Base-by-base conservation (phyloP, 2,329 filamentous ascomycete species). In the Trichoderma arundinaceum region DNA sequence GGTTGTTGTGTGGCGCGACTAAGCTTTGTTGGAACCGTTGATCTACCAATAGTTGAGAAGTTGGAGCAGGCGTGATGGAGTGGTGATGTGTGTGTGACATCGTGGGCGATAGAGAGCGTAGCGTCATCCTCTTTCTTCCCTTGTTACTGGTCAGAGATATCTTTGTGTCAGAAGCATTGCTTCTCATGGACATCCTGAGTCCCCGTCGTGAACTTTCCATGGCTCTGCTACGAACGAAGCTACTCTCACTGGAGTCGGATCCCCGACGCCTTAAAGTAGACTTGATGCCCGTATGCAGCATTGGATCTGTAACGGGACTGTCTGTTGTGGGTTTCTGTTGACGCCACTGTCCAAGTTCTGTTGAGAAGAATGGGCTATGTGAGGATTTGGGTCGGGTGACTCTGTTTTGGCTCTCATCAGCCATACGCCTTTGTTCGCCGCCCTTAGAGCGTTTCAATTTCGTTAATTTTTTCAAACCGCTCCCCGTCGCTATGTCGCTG, bases 161-260 rank as follows among this genome's bases (percentile, higher is more conserved):
- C 10, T 67, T 65, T 19, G 70, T 58, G 12, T 75, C 73, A 7
- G 67, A 71, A 48, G 68, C 39, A 48, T 69, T 71, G 33, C 71
- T 69, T 66, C 93, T 85, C 91, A 97, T 91, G 1, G 91, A 92
- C 59, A 82, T 84, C 65, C 89, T 88, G 82, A 96, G 92, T 1
- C 81, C 84, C 61, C 87, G 84, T 0, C 82, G 82, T 49, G 82
- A 77, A 46, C 77, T 77, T 6, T 76, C 74, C 59, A 79, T 74
- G 43, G 83, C 78, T 67, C 85, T 84, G 49, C 81, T 77, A 33
- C 92, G 89, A 73, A 86, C 90, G 80, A 97, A 97, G 74, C 92
- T 96, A 77, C 91, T 96, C 51, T 92, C 89, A 72, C 90, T 92
- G 33, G 85, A 88, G 69, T 88, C 87, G 0, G 89, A 91, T 17